Evolutionary conservation across 495 filamentous ascomycete genomes (phyloP).

Genomic region (Pyrenula massariospora): DNA sequence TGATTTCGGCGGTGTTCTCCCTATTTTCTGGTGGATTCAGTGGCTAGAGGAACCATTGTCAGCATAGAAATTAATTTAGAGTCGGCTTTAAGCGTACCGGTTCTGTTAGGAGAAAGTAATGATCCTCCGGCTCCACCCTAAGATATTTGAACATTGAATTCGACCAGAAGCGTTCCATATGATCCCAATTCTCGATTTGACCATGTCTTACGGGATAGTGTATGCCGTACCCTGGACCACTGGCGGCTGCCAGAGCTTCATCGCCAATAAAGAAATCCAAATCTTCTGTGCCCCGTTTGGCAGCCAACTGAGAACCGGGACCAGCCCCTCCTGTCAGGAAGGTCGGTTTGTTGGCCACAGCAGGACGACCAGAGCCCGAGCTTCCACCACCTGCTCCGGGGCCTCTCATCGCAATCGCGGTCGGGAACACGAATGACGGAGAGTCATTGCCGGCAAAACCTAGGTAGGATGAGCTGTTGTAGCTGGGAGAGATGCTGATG

Average conservation of each 20-base stretch:
- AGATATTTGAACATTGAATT: slow-evolving; percentile 99
- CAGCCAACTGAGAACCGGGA: slow-evolving; percentile 64
- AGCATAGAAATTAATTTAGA: slow-evolving; percentile 1
- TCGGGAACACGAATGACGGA: slow-evolving; percentile 97
- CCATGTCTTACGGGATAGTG: slow-evolving; percentile 97
- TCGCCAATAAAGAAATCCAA: slow-evolving; percentile 98
- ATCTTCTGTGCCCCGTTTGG: slow-evolving; percentile 93
- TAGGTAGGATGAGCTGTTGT: slow-evolving; percentile 28
- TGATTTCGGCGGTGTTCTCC: slow-evolving; percentile 98
- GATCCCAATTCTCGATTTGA: slow-evolving; percentile 98
- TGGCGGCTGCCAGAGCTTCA: slow-evolving; percentile 75
- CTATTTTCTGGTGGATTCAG: slow-evolving; percentile 97
- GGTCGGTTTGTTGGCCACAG: slow-evolving; percentile 86
- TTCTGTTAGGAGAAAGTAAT: slow-evolving; percentile 95
- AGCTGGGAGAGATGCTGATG: background rate
- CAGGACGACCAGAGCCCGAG: slow-evolving; percentile 73
- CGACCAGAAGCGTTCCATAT: slow-evolving; percentile 99
- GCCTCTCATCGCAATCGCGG: slow-evolving; percentile 92
- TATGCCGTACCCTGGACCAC: slow-evolving; percentile 84
- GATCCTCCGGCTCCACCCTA: slow-evolving; percentile 94
- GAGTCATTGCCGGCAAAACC: slow-evolving; percentile 99
- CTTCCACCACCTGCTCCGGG: slow-evolving; percentile 54
- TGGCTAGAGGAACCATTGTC: slow-evolving; percentile 43
- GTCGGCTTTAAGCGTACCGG: slow-evolving; percentile 48
- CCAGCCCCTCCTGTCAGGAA: slow-evolving; percentile 90